phyloP scores from a whole-genome alignment of 2,329 filamentous ascomycete species.

The Monilinia fructicola region DNA sequence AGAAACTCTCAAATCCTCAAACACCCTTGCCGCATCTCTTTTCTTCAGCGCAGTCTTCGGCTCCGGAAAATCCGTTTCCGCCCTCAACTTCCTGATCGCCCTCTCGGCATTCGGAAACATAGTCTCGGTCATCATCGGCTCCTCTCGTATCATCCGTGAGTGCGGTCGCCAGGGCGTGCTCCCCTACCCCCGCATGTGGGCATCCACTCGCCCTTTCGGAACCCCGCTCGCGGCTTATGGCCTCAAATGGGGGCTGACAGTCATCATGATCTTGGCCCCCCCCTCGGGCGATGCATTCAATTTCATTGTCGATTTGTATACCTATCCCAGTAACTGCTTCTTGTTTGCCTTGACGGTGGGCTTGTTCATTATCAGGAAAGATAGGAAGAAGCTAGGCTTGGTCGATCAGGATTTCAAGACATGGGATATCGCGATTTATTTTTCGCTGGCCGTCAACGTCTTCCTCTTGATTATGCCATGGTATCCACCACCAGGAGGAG shows the following conservation, averaged over 20 bases:
- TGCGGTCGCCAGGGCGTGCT: constrained; percentile 44
- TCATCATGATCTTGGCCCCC: constrained; percentile 59
- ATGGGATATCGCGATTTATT: constrained; percentile 58
- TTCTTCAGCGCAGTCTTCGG: constrained; percentile 56
- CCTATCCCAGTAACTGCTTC: constrained; percentile 61
- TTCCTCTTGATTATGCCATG: constrained; percentile 69
- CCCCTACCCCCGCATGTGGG: constrained; percentile 46
- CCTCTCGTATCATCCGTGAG: constrained; percentile 58
- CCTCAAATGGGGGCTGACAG: constrained; percentile 57
- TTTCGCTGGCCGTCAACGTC: constrained; percentile 58
- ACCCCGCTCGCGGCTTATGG: constrained; percentile 60
- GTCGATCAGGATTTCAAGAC: constrained; percentile 47
- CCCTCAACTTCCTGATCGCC: constrained; percentile 49
- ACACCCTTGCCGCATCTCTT: constrained; percentile 44
- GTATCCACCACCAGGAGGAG: constrained; percentile 64
- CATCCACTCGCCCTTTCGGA: constrained; percentile 61
- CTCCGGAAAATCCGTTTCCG: constrained; percentile 45
- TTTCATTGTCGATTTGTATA: constrained; percentile 59
- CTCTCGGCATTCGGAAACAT: constrained; percentile 51
- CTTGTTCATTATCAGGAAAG: constrained; percentile 56
- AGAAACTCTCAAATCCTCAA: constrained; percentile 52
- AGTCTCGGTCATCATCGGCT: constrained; percentile 51
- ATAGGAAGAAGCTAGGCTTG: constrained; percentile 52
- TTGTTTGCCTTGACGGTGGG: constrained; percentile 56
- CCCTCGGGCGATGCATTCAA: constrained; percentile 65